Percentiles rank a stretch among this genome's conserved stretches.
Conservation (phyloP, 306 rosid genomes). For the Prunus salicina region DNA sequence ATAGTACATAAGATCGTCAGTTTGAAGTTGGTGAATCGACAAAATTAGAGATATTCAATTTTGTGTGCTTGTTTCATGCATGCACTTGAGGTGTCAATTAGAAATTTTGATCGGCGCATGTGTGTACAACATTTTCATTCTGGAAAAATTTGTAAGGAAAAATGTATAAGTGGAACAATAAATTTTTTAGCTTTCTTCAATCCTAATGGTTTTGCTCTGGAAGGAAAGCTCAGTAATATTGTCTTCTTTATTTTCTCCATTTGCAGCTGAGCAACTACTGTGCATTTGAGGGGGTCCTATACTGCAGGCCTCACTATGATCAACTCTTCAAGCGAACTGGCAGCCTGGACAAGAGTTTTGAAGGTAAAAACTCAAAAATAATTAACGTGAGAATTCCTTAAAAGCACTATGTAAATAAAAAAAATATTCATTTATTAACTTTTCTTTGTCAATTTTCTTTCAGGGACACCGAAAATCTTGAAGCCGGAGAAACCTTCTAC, state of each 20-base stretch:
- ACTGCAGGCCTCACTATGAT: slow-evolving; percentile 91
- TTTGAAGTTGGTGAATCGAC: no score
- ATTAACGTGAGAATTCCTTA: neutral
- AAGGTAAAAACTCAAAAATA: slow-evolving; percentile 34
- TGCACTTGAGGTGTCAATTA: no score
- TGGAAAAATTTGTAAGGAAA: no score
- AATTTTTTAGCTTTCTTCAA: no score
- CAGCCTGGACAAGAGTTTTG: slow-evolving; percentile 79
- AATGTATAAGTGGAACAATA: no score
- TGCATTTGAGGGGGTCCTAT: slow-evolving; percentile 83
- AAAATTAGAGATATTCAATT: no score
- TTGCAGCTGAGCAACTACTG: slow-evolving; percentile 77
- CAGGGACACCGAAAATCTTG: slow-evolving; percentile 66
- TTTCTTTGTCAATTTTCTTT: slow-evolving; percentile 12
- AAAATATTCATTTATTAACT: neutral
- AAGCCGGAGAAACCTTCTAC: slow-evolving; percentile 45
- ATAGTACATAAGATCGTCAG: no score
- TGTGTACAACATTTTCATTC: no score
- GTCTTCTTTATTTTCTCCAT: neutral
- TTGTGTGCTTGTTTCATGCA: no score
- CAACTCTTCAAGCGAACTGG: slow-evolving; percentile 89
- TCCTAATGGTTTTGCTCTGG: slow-evolving; percentile 15
- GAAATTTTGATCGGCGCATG: no score
- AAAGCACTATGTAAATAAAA: neutral
- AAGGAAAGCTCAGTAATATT: neutral